A percentile compares a stretch with the other conserved stretches of the same genome.
These are phyloP conservation scores for Talaromyces islandicus DNA, from an alignment of 2,329 filamentous ascomycete genomes.

Conservation along the genomic window DNA sequence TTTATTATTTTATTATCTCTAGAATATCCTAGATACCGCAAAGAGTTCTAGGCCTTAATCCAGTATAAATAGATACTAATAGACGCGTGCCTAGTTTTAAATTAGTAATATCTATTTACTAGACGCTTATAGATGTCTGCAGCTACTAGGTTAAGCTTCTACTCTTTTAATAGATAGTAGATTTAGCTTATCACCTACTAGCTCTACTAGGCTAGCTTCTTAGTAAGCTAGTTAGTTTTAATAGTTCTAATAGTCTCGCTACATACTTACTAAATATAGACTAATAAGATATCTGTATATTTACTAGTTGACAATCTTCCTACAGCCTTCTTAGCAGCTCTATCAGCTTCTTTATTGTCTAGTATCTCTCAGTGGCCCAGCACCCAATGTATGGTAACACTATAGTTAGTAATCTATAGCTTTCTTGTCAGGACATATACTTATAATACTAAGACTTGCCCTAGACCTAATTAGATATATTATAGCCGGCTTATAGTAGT, in stretches of 20 bases:
- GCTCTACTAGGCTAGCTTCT: neutral
- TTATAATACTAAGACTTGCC: neutral
- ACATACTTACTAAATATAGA: neutral
- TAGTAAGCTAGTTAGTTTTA: neutral
- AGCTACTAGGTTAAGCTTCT: neutral
- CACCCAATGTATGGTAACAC: constrained; percentile 9
- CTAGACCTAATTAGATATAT: neutral
- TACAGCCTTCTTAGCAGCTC: too few relatives aligned
- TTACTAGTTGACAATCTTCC: too few relatives aligned
- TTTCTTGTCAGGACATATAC: neutral
- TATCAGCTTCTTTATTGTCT: constrained; percentile 1
- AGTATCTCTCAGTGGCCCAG: constrained; percentile 8
- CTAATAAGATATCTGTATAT: neutral
- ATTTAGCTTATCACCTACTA: neutral
- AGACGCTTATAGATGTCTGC: neutral
- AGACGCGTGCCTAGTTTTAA: neutral
- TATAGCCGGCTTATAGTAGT: neutral
- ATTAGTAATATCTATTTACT: neutral
- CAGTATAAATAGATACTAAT: neutral
- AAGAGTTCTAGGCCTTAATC: neutral
- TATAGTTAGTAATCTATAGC: neutral
- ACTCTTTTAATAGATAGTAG: neutral
- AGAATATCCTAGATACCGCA: neutral
- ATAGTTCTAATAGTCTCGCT: neutral
- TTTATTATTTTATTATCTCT: neutral